Evolutionary conservation across 2,329 filamentous ascomycete species (phyloP).

Genomic region (Verticillium klebahnii): DNA sequence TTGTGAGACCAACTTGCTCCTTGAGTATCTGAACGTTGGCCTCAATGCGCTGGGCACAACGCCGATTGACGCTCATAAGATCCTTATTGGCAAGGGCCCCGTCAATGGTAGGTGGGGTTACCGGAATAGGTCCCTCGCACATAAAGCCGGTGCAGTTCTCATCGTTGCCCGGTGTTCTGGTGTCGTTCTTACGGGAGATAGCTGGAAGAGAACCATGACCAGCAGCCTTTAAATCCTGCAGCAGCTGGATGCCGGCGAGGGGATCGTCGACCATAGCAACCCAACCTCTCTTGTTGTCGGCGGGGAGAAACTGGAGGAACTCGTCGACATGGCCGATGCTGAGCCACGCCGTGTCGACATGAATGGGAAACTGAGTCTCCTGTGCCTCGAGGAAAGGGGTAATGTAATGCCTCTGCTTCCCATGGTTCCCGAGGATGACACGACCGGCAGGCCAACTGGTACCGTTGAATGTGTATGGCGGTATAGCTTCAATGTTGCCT

Average conservation of each 20-base stretch:
- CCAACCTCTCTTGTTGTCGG: slow-evolving; percentile 11
- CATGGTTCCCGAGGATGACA: not conserved
- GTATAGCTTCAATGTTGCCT: slow-evolving; percentile 33
- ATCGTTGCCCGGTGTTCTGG: not conserved
- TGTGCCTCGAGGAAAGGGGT: slow-evolving; percentile 1
- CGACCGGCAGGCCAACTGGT: not conserved
- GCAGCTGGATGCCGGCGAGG: slow-evolving; percentile 15
- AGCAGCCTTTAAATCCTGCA: slow-evolving; percentile 11
- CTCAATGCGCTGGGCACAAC: not conserved
- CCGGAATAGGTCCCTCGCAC: too few species aligned
- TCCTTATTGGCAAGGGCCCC: slow-evolving; percentile 4
- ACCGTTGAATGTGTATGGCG: slow-evolving; percentile 16
- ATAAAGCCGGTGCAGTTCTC: too few species aligned
- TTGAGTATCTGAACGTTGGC: slow-evolving; percentile 9
- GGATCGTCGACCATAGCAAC: slow-evolving; percentile 16
- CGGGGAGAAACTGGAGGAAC: slow-evolving; percentile 24
- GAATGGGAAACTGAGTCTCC: slow-evolving; percentile 25
- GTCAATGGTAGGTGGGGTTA: slow-evolving; percentile 3
- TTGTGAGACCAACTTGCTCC: slow-evolving; percentile 11
- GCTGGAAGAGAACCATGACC: slow-evolving; percentile 16
- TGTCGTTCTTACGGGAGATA: not conserved
- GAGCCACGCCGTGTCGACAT: slow-evolving; percentile 26
- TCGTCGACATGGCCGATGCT: slow-evolving; percentile 25
- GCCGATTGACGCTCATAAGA: not conserved
- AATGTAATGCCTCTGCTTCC: not conserved